A percentile compares a stretch with the other conserved stretches of the same genome.
These are phyloP conservation scores for Erucastrum elatum DNA, from an alignment of 345 rosid genomes.

Conservation along the genomic window DNA sequence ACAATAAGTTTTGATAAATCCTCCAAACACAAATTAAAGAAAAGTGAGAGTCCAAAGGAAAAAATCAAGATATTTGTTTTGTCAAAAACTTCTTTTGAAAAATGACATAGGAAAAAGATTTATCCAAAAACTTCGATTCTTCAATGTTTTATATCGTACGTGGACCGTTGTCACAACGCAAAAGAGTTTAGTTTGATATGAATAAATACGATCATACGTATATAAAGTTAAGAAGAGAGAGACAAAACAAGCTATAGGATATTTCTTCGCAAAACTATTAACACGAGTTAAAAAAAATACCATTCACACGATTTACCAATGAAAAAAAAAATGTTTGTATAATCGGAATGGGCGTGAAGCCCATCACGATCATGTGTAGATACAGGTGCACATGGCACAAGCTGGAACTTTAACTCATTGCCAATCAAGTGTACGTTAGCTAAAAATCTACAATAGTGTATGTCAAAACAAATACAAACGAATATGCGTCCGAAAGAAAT, in stretches of 20 bases:
- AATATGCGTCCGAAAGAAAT: neutral
- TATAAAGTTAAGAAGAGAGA: neutral
- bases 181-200: no score
- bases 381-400: slow-evolving; percentile 2
- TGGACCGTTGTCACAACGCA: neutral
- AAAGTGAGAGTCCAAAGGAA: neutral
- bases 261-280: neutral
- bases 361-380: slow-evolving; percentile 16
- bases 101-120: neutral
- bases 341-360: neutral
- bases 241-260: neutral
- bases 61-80: neutral
- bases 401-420: neutral
- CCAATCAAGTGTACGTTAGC: neutral
- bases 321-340: neutral
- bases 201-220: no score
- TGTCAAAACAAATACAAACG: neutral
- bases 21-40: neutral
- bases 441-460: neutral
- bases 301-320: neutral
- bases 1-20: neutral
- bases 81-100: neutral
- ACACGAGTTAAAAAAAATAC: neutral
- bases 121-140: neutral
- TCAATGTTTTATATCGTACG: neutral